Base-by-base conservation (phyloP, 331 rosid genomes). In the Pyrus hybrid region DNA sequence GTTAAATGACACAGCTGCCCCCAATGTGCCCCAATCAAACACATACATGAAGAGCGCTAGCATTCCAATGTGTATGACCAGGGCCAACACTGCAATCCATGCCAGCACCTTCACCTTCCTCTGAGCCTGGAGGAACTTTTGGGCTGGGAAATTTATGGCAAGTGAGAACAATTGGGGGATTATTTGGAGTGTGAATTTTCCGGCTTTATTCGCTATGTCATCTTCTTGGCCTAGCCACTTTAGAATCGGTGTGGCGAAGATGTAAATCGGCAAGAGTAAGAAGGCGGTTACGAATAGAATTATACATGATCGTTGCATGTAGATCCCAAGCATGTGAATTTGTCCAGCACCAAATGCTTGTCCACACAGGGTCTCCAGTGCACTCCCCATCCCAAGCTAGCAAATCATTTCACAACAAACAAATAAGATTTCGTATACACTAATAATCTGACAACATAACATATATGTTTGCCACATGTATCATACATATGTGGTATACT, bases 1-100 rank as follows among this genome's bases (percentile, higher is more conserved):
- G 62, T 81, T 25, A 18, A 76, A 17, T 1, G 81, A 77, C 13
- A 81, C 13, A 10, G 74, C 84, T 18, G 84, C 84, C 22, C 84
- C 84, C 30, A 41, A 17, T 22, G 54, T 81, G 17, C 84, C 74
- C 81, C 78, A 81, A 8, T 70, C 73, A 2, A 81, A 13, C 64
- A 57, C 23, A 9, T 26, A 71, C 13, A 81, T 28, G n/a, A n/a
- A n/a, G n/a, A n/a, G n/a, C n/a, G n/a, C n/a, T n/a, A n/a, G n/a
- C n/a, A n/a, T n/a, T n/a, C n/a, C n/a, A n/a, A n/a, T n/a, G n/a
- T n/a, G n/a, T n/a, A n/a, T n/a, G n/a, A n/a, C n/a, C n/a, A n/a
- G n/a, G n/a, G n/a, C n/a, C n/a, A n/a, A n/a, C n/a, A n/a, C n/a
- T n/a, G n/a, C n/a, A n/a, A n/a, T n/a, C n/a, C n/a, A n/a, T n/a